Evolutionary conservation across 768 basidiomycete species (phyloP), one percentile per base, ranked within the genome.

Genomic region (Pholiota microspora): DNA sequence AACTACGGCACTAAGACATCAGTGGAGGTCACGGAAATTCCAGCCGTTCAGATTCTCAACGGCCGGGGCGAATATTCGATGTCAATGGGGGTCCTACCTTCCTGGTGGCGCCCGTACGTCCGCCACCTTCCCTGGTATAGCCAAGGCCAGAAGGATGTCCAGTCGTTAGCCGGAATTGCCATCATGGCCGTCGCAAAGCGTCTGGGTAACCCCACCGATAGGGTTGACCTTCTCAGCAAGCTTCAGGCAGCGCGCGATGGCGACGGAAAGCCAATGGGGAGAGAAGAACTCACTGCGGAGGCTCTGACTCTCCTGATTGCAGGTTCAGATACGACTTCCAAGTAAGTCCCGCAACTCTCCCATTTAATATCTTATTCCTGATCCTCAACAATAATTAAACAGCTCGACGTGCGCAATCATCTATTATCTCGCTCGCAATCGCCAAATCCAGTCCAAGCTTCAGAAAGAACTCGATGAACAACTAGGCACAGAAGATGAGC

Each of bases 321-420:
- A 5, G 93, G 93, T 1, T 89, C 88, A 3, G 94, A 97, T 63
- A 97, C 94, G 1, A 96, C 94, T 0, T 94, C 93, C 44, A 97
- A 96, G 90, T 92, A 60, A 56, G 85, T 65, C 10, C 15, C 31
- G 23, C 35, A 27, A 5, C 36, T 36, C 27, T 25, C 55, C 7
- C 3, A 16, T 44, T 52, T 16, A 4, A 28, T 32, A 23, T 18
- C 21, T 50, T 25, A 46, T 35, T 38, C 55, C 18, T 4, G 9
- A 23, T 12, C 7, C 36, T 56, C 59, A 18, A 40, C 32, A 45
- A 51, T n/a, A 16, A 12, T 49, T 29, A 49, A 31, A 5, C 55
- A 93, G 91, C 73, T 94, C 92, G 15, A 90, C 90, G 4, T 94
- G 92, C 61, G 93, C 92, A 9, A 93, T 95, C 64, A 78, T 90